These are phyloP conservation scores for Leptographium wingfieldii DNA, from an alignment of 2,329 filamentous ascomycete species.

Conservation along the genomic window DNA sequence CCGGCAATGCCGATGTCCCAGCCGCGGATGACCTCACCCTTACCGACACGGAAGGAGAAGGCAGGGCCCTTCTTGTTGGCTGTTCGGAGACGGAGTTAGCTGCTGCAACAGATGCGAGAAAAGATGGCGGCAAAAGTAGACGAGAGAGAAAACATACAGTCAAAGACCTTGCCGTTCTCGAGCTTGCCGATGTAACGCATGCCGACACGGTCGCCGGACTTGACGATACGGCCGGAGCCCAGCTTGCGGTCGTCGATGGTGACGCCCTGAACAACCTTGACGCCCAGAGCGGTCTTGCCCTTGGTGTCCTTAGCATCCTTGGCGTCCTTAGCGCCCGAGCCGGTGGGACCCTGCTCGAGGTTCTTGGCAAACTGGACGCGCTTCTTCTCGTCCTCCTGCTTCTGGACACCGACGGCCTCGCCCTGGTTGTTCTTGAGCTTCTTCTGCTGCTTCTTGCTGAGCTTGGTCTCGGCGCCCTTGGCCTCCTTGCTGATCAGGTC, in stretches of 20 bases:
- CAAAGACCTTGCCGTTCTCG: constrained; percentile 86
- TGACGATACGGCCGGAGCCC: constrained; percentile 70
- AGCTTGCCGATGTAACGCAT: constrained; percentile 99
- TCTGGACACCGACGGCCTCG: constrained; percentile 57
- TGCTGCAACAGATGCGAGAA: background rate
- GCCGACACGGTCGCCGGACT: constrained; percentile 80
- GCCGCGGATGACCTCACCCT: constrained; percentile 94
- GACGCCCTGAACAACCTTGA: constrained; percentile 77
- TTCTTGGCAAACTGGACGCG: constrained; percentile 99
- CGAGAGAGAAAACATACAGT: constrained; percentile 46
- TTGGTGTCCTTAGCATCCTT: constrained; percentile 27
- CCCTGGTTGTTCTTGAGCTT: constrained; percentile 99
- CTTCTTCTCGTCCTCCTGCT: constrained; percentile 61
- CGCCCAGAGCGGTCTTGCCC: constrained; percentile 41
- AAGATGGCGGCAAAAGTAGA: background rate
- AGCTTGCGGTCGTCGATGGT: constrained; percentile 92
- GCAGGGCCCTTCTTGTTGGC: constrained; percentile 99
- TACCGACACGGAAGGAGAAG: constrained; percentile 89
- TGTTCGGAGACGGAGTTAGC: constrained; percentile 19
- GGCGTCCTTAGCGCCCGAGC: constrained; percentile 34
- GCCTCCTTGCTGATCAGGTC: constrained; percentile 67
- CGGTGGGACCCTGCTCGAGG: constrained; percentile 89
- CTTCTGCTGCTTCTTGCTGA: constrained; percentile 95
- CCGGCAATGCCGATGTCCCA: constrained; percentile 93
- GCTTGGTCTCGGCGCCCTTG: constrained; percentile 50